phyloP scores from a whole-genome alignment of 208 protist species.

The Leishmania aethiopica region DNA sequence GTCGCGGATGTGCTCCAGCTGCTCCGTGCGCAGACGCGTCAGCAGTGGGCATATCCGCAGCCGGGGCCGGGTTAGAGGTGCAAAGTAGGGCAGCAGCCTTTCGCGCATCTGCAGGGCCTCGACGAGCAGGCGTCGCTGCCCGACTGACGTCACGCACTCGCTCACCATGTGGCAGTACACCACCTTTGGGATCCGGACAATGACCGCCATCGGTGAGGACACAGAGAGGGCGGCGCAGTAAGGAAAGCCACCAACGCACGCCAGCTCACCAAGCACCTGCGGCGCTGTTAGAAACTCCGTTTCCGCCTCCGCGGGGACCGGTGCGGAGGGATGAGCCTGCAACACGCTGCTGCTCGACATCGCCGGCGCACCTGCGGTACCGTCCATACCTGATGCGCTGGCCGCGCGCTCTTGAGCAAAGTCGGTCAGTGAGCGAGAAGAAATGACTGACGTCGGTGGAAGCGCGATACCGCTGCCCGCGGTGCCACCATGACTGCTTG shows the following conservation, averaged over 20 bases:
- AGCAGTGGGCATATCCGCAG: conserved; percentile 76
- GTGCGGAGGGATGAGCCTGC: neutral
- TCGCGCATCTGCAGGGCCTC: conserved; percentile 59
- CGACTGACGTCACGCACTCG: conserved; percentile 24
- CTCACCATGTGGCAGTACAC: conserved; percentile 53
- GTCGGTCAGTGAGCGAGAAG: neutral
- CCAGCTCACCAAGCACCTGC: conserved; percentile 63
- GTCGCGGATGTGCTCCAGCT: conserved; percentile 58
- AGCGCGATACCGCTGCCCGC: neutral
- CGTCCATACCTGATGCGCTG: neutral
- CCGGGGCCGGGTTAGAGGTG: conserved; percentile 56
- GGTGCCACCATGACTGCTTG: neutral
- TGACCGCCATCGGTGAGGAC: conserved; percentile 41
- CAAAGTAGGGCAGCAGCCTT: conserved; percentile 58
- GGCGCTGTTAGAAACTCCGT: conserved; percentile 46
- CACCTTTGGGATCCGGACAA: conserved; percentile 41
- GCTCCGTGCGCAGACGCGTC: conserved; percentile 42
- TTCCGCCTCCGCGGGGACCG: conserved; percentile 5
- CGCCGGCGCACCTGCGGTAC: neutral
- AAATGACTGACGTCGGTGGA: neutral
- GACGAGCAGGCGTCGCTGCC: conserved; percentile 51
- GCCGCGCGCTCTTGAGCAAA: neutral
- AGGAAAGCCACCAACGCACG: conserved; percentile 62
- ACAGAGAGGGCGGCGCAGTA: conserved; percentile 56
- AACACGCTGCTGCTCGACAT: neutral